A percentile compares a stretch with the other conserved stretches of the same genome.
Evolutionary conservation across 208 protist genomes (phyloP).

Genomic region (Naegleria fowleri): DNA sequence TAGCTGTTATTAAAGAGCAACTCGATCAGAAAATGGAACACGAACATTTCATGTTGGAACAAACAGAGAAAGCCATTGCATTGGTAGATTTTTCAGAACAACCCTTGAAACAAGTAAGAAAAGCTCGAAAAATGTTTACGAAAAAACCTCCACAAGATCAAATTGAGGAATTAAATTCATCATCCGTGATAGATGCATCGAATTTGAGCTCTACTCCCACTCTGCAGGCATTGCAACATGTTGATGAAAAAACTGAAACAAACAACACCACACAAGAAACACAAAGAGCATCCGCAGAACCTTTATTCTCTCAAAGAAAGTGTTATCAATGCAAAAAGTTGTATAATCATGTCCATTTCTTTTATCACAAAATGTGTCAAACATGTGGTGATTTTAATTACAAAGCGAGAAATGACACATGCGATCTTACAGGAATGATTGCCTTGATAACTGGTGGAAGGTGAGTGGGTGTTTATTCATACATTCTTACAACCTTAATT

Average conservation of each 20-base stretch:
- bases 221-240: too few relatives aligned
- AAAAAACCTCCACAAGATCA: not conserved
- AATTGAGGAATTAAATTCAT: not conserved
- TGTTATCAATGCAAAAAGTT: conserved; percentile 76
- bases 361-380: conserved; percentile 92
- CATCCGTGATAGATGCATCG: too few relatives aligned
- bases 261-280: not conserved
- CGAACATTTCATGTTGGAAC: not conserved
- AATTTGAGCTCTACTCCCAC: too few relatives aligned
- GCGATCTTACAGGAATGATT: conserved; percentile 53
- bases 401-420: conserved; percentile 75
- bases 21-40: not conserved
- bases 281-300: not conserved
- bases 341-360: conserved; percentile 82
- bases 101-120: not conserved
- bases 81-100: not conserved
- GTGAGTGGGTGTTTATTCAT: conserved; percentile 79
- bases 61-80: not conserved
- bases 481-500: not conserved
- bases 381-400: conserved; percentile 89
- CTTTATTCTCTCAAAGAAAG: not conserved
- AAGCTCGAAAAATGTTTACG: not conserved
- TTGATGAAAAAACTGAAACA: too few relatives aligned
- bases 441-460: conserved; percentile 46
- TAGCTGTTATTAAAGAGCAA: not conserved